Evolutionary conservation across 164 flowering plant genomes (phyloP).

Genomic region (Liriodendron chinense): DNA sequence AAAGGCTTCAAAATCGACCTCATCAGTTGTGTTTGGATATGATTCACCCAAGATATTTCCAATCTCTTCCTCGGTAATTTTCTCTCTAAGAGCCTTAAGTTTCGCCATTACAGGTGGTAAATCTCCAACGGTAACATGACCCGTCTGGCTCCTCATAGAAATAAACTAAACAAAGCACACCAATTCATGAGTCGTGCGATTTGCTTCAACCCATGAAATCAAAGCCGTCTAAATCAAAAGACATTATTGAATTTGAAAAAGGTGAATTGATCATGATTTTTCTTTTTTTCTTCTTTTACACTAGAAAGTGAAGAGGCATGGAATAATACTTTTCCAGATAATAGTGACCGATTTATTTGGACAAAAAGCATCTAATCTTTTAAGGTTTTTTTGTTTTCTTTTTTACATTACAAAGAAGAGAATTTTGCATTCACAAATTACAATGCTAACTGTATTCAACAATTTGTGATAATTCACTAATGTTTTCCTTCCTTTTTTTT

Average conservation of each 20-base stretch:
- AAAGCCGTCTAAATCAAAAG: not conserved
- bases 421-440: not conserved
- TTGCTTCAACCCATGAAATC: not conserved
- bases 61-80: slow-evolving; percentile 61
- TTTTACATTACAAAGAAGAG: not conserved
- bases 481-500: too few species aligned
- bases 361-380: not conserved
- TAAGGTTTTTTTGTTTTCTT: not conserved
- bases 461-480: too few species aligned
- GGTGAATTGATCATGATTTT: not conserved
- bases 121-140: slow-evolving; percentile 47
- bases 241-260: not conserved
- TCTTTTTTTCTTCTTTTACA: too few species aligned
- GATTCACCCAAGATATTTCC: slow-evolving; percentile 42
- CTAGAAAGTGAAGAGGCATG: not conserved
- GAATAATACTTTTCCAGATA: not conserved
- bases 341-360: not conserved
- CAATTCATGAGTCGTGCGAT: not conserved
- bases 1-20: slow-evolving; percentile 77
- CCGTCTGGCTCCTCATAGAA: slow-evolving; percentile 30
- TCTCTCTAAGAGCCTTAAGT: slow-evolving; percentile 48
- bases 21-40: slow-evolving; percentile 35
- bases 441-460: not conserved
- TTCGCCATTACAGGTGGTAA: slow-evolving; percentile 65
- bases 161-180: slow-evolving; percentile 38